Percentiles rank a stretch among this genome's conserved stretches.
These are phyloP conservation scores for Fusarium sp. DNA, from an alignment of 2,329 filamentous ascomycete species.

Conservation along the genomic window DNA sequence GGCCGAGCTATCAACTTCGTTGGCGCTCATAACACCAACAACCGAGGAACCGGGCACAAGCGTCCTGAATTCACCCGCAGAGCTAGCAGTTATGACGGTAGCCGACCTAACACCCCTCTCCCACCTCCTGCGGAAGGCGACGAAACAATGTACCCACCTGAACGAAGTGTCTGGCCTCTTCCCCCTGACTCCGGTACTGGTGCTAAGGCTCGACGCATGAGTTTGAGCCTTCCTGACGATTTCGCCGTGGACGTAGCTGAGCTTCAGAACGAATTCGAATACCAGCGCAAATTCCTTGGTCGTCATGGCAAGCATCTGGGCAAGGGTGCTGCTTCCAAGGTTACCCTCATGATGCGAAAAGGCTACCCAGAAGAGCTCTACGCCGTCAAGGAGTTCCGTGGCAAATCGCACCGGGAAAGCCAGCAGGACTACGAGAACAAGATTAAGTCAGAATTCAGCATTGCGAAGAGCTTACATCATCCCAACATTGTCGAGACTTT, in stretches of 20 bases:
- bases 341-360: conserved; percentile 82
- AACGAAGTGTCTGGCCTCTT: conserved; percentile 67
- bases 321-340: conserved; percentile 84
- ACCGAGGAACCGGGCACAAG: conserved; percentile 30
- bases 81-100: conserved; percentile 63
- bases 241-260: conserved; percentile 78
- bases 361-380: conserved; percentile 74
- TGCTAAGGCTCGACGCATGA: conserved; percentile 82
- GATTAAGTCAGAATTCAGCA: conserved; percentile 91
- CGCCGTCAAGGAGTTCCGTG: conserved; percentile 89
- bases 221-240: conserved; percentile 78
- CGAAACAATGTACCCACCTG: conserved; percentile 50
- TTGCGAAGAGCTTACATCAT: conserved; percentile 85
- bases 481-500: conserved; percentile 88
- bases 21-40: conserved; percentile 44
- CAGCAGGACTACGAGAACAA: conserved; percentile 84
- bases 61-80: conserved; percentile 49
- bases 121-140: conserved; percentile 35
- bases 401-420: conserved; percentile 75
- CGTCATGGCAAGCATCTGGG: conserved; percentile 81
- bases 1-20: conserved; percentile 62
- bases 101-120: conserved; percentile 44
- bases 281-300: conserved; percentile 76
- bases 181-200: conserved; percentile 78
- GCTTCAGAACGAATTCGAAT: conserved; percentile 76